phyloP scores from a whole-genome alignment of 306 rosid species.

The Begonia masoniana region DNA sequence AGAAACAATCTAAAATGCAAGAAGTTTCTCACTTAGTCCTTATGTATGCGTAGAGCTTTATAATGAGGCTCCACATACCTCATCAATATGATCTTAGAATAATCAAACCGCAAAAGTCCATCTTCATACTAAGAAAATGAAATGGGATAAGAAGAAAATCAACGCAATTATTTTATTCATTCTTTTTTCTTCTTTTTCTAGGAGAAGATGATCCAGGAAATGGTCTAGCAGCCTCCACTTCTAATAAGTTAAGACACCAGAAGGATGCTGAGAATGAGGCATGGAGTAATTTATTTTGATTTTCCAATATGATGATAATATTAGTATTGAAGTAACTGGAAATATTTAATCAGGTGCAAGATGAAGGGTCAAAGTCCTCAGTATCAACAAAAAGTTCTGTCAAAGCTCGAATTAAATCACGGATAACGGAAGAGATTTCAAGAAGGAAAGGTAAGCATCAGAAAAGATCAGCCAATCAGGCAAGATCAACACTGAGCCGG shows the following conservation, averaged over 20 bases:
- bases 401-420: conserved; percentile 34
- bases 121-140: too few species aligned
- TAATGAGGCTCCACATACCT: too few species aligned
- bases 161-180: too few species aligned
- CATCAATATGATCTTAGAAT: too few species aligned
- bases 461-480: conserved; percentile 44
- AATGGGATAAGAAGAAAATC: too few species aligned
- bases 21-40: too few species aligned
- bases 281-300: too few species aligned
- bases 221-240: background rate
- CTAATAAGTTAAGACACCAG: background rate
- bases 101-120: too few species aligned
- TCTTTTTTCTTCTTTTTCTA: background rate
- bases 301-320: too few species aligned
- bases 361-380: conserved; percentile 9
- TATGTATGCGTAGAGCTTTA: too few species aligned
- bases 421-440: conserved; percentile 30
- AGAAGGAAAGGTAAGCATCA: conserved; percentile 30
- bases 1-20: too few species aligned
- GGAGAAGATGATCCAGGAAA: background rate
- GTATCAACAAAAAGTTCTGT: conserved; percentile 22
- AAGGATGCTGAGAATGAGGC: too few species aligned
- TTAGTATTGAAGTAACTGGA: background rate
- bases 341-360: conserved; percentile 26
- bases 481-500: conserved; percentile 15